phyloP scores from a whole-genome alignment of 2,329 filamentous ascomycete genomes.

The Colletotrichum sp. region DNA sequence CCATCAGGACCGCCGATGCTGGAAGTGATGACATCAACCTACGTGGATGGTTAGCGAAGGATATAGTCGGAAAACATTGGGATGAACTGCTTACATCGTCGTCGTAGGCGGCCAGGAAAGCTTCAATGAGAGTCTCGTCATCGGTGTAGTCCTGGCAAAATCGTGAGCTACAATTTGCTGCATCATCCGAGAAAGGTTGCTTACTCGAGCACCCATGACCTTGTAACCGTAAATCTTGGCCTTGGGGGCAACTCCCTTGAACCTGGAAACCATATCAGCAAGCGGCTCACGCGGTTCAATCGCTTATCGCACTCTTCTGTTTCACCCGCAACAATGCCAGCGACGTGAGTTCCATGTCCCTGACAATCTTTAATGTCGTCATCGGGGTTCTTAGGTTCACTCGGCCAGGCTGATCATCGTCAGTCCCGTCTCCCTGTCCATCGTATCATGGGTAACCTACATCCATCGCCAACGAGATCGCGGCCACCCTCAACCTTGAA shows the following conservation, averaged over 20 bases:
- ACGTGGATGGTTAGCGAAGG: background rate
- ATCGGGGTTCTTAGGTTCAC: conserved; percentile 31
- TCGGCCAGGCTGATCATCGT: conserved; percentile 17
- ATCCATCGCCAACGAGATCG: conserved; percentile 10
- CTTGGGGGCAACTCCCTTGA: conserved; percentile 11
- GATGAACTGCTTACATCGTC: conserved; percentile 1
- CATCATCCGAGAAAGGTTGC: background rate
- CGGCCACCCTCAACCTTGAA: conserved; percentile 10
- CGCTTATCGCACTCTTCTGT: background rate
- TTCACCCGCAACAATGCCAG: conserved; percentile 28
- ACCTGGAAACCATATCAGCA: background rate
- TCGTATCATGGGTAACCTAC: conserved; percentile 18
- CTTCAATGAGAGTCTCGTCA: conserved; percentile 17
- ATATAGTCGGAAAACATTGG: accelerated
- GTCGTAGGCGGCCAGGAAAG: conserved; percentile 7
- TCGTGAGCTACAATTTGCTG: background rate
- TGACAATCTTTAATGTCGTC: conserved; percentile 37
- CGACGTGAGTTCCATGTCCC: conserved; percentile 40
- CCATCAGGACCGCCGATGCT: conserved; percentile 23
- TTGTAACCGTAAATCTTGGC: conserved; percentile 15
- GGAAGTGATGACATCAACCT: conserved; percentile 28
- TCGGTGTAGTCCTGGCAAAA: background rate
- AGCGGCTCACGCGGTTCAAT: no score
- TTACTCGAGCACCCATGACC: background rate
- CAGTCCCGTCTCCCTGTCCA: background rate